These are phyloP conservation scores for Thermochaetoides dissita DNA, from an alignment of 2,329 filamentous ascomycete genomes.

Conservation along the genomic window DNA sequence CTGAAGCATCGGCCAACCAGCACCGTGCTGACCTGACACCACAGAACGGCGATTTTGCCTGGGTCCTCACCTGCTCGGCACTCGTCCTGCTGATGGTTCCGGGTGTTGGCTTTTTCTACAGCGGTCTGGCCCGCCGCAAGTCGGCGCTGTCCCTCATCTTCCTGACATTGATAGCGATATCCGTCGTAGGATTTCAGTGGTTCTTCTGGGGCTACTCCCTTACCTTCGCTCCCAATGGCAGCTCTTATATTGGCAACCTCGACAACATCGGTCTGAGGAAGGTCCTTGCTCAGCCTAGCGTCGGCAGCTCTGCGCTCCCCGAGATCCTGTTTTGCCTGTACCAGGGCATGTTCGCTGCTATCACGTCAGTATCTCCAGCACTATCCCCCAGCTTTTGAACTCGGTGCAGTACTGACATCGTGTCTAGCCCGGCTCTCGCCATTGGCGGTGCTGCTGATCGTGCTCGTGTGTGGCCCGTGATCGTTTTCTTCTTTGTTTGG, in stretches of 20 bases:
- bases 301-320: constrained; percentile 57
- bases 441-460: constrained; percentile 48
- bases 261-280: constrained; percentile 69
- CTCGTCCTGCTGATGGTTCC: constrained; percentile 87
- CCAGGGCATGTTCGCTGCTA: constrained; percentile 79
- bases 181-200: constrained; percentile 78
- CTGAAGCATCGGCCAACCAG: too few relatives aligned
- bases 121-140: constrained; percentile 75
- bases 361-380: constrained; percentile 50
- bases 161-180: constrained; percentile 68
- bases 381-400: too few relatives aligned
- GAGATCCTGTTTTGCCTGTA: constrained; percentile 76
- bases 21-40: too few relatives aligned
- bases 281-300: constrained; percentile 61
- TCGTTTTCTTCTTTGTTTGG: constrained; percentile 59
- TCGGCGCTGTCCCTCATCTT: constrained; percentile 77
- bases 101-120: constrained; percentile 90
- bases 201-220: constrained; percentile 92
- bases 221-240: constrained; percentile 68
- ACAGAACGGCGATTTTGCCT: constrained; percentile 63
- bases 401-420: too few relatives aligned
- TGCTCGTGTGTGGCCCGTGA: constrained; percentile 45
- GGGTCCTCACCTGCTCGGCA: constrained; percentile 62
- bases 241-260: constrained; percentile 64
- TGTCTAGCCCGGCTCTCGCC: constrained; percentile 37